Evolutionary conservation across 139 green algal genomes (phyloP), one percentile per base, ranked within the genome.

Genomic region (Auxenochlorella pyrenoidosa): DNA sequence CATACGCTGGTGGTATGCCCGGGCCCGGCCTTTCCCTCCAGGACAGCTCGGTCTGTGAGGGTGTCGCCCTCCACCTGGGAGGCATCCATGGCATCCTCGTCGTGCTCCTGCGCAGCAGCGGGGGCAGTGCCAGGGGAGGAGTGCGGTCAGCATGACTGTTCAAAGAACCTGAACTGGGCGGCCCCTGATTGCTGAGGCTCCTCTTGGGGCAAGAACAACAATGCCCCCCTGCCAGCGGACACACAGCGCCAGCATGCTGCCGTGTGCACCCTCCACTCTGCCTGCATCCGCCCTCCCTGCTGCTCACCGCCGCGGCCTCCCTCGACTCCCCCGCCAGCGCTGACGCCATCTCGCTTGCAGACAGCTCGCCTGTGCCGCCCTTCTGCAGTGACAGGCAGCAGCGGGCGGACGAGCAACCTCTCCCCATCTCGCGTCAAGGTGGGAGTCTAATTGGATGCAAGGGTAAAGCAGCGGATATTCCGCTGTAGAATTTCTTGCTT

Each of bases 271-370:
- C 66, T 73, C 22, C 68, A 34, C n/a, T 38, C 68, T 41, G 70
- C 70, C 34, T 47, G 34, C 1, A 34, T 34, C 21, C 40, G 10
- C n/a, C 18, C 22, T n/a, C 21, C 59, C 40, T 5, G 40, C 0
- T 4, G 8, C 80, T 85, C 63, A 85, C 80, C 80, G 80, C 80
- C 24, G 80, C 80, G 28, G 59, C 80, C 63, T 85, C 80, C 0
- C 80, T 43, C 28, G 63, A 77, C 30, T 85, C 80, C 1, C 32
- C 40, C 0, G 80, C 63, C 15, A 76, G 6, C 26, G 38, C 80
- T 15, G 15, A 28, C 32, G 80, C 80, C 59, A 85, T 13, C 40
- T 75, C 28, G 1, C 16, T 15, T 63, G 75, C 28, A 0, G 40
- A 63, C 40, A 76, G 40, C 22, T 84, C 24, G n/a, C 76, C 58